Evolutionary conservation across 2,329 filamentous ascomycete species (phyloP).

Genomic region (Aotearoamyces nothofagi): DNA sequence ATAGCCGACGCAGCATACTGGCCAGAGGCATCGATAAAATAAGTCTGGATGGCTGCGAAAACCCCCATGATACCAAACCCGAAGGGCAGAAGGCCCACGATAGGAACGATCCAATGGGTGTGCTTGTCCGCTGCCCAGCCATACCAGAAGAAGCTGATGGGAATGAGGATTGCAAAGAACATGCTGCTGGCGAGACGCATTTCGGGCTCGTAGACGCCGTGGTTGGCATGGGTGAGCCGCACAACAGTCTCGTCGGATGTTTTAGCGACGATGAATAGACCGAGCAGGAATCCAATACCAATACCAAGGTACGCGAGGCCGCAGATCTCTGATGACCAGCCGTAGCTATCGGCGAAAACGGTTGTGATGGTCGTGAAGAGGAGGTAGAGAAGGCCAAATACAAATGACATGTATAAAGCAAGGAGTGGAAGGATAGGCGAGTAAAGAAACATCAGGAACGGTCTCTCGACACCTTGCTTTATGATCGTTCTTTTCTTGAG

Average conservation of each 20-base stretch:
- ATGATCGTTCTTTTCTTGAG: constrained; percentile 19
- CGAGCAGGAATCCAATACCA: constrained; percentile 24
- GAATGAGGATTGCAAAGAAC: constrained; percentile 26
- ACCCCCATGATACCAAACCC: constrained; percentile 30
- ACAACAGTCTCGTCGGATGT: constrained; percentile 30
- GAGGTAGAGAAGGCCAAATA: constrained; percentile 38
- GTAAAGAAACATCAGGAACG: constrained; percentile 26
- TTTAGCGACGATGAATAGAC: constrained; percentile 26
- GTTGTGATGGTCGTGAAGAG: constrained; percentile 34
- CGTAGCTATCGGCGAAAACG: constrained; percentile 29
- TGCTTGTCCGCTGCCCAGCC: constrained; percentile 28
- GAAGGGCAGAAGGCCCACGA: constrained; percentile 26
- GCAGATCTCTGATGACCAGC: constrained; percentile 24
- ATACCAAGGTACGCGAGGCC: constrained; percentile 29
- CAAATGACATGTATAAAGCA: constrained; percentile 32
- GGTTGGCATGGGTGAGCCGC: constrained; percentile 28
- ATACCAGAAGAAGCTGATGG: constrained; percentile 33
- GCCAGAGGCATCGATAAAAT: constrained; percentile 29
- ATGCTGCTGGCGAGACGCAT: constrained; percentile 27
- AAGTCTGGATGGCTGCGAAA: constrained; percentile 29
- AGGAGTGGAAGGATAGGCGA: constrained; percentile 26
- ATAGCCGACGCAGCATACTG: constrained; percentile 25
- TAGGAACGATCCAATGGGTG: constrained; percentile 29
- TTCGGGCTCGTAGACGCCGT: constrained; percentile 21
- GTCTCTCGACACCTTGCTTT: constrained; percentile 29